Evolutionary conservation across 495 filamentous ascomycete genomes (phyloP).

Genomic region (Hyaloscypha bicolor): DNA sequence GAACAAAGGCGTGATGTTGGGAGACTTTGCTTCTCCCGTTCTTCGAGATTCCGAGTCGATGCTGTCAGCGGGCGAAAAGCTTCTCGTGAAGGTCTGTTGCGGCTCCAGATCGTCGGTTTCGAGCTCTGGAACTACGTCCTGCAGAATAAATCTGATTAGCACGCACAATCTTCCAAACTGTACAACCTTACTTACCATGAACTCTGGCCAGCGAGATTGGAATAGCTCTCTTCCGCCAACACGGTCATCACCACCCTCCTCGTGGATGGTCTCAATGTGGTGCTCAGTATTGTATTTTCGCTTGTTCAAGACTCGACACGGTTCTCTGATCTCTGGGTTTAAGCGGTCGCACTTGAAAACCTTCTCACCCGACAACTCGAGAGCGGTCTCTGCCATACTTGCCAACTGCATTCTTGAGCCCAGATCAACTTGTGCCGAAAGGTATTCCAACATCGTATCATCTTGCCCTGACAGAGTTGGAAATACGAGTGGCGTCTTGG

Average conservation of each 20-base stretch:
- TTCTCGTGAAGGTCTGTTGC: neutral
- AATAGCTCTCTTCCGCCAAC: too few species aligned
- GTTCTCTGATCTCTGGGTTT: neutral
- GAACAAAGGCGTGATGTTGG: neutral
- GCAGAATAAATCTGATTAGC: neutral
- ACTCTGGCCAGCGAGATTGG: neutral
- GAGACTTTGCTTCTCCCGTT: neutral
- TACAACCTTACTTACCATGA: neutral
- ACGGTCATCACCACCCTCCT: too few species aligned
- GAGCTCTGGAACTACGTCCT: neutral
- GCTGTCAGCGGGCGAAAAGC: neutral
- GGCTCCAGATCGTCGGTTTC: too few species aligned
- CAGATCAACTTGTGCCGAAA: neutral
- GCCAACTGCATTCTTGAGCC: neutral
- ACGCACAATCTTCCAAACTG: neutral
- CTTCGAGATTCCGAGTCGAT: neutral
- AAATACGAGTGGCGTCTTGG: neutral
- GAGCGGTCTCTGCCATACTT: neutral
- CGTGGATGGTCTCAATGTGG: too few species aligned
- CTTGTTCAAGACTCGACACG: too few species aligned
- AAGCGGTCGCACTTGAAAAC: neutral
- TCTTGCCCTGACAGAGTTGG: neutral
- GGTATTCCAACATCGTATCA: neutral
- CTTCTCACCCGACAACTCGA: neutral
- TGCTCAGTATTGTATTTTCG: too few species aligned